A percentile compares a stretch with the other conserved stretches of the same genome.
Evolutionary conservation across 2,329 filamentous ascomycete species (phyloP).

Genomic region (Pseudocercospora crystallina): DNA sequence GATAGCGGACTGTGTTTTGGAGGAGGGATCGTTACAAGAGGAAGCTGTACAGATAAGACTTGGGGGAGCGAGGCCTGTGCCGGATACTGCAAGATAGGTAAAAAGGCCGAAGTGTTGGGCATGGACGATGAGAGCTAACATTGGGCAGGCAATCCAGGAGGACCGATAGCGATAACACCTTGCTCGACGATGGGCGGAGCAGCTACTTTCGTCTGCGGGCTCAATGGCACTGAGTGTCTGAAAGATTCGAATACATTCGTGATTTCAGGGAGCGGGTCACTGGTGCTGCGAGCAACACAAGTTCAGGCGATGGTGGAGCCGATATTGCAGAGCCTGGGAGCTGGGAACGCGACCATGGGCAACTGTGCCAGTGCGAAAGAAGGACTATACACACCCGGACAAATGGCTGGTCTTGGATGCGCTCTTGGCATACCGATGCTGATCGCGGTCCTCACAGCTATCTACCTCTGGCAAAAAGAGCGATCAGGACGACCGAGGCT

Average conservation of each 20-base stretch:
- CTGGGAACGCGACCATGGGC: background rate
- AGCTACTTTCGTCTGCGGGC: constrained; percentile 34
- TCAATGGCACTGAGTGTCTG: constrained; percentile 27
- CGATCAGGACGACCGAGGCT: constrained; percentile 26
- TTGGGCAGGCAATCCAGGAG: constrained; percentile 5
- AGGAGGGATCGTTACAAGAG: constrained; percentile 30
- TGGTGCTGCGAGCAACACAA: constrained; percentile 33
- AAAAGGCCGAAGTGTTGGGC: background rate
- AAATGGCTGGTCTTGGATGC: constrained; percentile 32
- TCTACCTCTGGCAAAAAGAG: constrained; percentile 25
- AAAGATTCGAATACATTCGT: constrained; percentile 27
- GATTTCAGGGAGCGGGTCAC: constrained; percentile 23
- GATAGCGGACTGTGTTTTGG: constrained; percentile 35
- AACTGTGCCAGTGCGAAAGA: constrained; percentile 9
- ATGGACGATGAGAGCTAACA: constrained; percentile 5
- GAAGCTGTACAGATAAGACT: constrained; percentile 34
- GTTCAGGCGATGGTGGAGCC: constrained; percentile 27
- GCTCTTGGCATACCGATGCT: constrained; percentile 32
- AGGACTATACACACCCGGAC: constrained; percentile 22
- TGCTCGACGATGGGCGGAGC: constrained; percentile 23
- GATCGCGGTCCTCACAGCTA: constrained; percentile 24
- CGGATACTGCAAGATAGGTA: constrained; percentile 31
- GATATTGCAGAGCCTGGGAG: constrained; percentile 4
- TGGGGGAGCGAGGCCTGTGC: constrained; percentile 33
- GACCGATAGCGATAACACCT: constrained; percentile 27